phyloP scores from a whole-genome alignment of 1,284 basidiomycete genomes.

The Stereum hirsutum region DNA sequence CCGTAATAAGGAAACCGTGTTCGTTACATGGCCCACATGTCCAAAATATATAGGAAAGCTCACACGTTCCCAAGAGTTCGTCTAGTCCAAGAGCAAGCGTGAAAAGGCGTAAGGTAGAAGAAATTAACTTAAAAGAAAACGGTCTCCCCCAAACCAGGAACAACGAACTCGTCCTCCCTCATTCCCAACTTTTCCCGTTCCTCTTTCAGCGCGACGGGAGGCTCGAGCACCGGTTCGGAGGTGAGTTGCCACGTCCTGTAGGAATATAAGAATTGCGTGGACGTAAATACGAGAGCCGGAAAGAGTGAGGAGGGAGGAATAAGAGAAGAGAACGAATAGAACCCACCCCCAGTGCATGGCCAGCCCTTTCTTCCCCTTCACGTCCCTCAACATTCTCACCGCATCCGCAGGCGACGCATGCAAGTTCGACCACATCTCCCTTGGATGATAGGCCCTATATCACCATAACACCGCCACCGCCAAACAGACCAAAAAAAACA shows the following conservation, averaged over 20 bases:
- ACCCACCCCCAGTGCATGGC: constrained; percentile 65
- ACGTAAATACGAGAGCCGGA: neutral
- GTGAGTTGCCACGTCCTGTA: constrained; percentile 41
- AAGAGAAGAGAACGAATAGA: no score
- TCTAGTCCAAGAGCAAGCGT: no score
- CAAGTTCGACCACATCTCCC: constrained; percentile 45
- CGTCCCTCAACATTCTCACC: constrained; percentile 55
- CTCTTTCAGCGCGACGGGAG: constrained; percentile 39
- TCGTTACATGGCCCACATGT: no score
- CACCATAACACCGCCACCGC: neutral
- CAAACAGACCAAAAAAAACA: constrained; percentile 8
- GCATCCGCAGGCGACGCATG: constrained; percentile 57
- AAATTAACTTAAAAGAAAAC: constrained; percentile 18
- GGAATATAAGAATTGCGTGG: neutral
- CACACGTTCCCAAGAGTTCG: no score
- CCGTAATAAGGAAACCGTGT: no score
- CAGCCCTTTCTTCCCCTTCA: constrained; percentile 45
- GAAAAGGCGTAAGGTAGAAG: no score
- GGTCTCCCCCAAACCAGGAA: constrained; percentile 52
- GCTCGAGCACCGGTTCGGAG: constrained; percentile 47
- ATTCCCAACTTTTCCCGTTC: constrained; percentile 43
- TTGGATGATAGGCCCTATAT: constrained; percentile 50
- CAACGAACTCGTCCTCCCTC: constrained; percentile 37
- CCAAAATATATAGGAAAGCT: no score
- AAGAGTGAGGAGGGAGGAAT: neutral